Conservation (phyloP, 2,329 filamentous ascomycete genomes). For the Arthrocladium fulminans region DNA sequence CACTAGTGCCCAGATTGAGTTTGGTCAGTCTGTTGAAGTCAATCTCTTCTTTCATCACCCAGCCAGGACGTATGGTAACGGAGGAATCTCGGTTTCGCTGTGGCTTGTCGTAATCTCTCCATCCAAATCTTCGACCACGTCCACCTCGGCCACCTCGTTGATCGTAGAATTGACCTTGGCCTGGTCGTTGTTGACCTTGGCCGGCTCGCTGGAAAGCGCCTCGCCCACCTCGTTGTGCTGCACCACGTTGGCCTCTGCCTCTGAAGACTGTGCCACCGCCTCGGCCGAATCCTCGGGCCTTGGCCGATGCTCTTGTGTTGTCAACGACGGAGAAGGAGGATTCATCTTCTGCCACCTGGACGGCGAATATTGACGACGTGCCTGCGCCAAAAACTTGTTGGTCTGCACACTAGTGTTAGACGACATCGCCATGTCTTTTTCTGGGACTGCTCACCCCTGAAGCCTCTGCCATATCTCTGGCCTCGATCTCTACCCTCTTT, state of each 20-base stretch:
- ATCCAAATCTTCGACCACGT: constrained; percentile 79
- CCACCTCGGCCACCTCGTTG: constrained; percentile 59
- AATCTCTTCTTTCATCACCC: constrained; percentile 94
- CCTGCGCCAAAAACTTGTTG: constrained; percentile 95
- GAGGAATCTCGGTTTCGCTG: constrained; percentile 91
- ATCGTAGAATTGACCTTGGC: constrained; percentile 57
- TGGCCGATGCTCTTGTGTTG: constrained; percentile 77
- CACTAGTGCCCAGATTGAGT: constrained; percentile 88
- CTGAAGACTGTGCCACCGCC: constrained; percentile 86
- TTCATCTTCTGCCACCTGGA: constrained; percentile 89
- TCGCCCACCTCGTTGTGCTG: constrained; percentile 57
- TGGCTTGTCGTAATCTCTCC: constrained; percentile 99
- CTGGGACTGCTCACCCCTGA: constrained; percentile 57
- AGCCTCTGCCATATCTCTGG: constrained; percentile 84
- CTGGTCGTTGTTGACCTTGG: constrained; percentile 56
- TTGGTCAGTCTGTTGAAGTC: constrained; percentile 93
- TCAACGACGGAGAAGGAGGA: constrained; percentile 96
- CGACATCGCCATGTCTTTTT: constrained; percentile 1
- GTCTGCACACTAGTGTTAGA: constrained; percentile 45
- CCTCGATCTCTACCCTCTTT: constrained; percentile 66
- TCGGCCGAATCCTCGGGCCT: constrained; percentile 71
- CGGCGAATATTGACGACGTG: constrained; percentile 75
- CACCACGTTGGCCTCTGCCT: constrained; percentile 64
- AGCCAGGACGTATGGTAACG: constrained; percentile 91
- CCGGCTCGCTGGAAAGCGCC: constrained; percentile 62